Evolutionary conservation across 1,284 basidiomycete species (phyloP).

Genomic region (Caloboletus firmus): DNA sequence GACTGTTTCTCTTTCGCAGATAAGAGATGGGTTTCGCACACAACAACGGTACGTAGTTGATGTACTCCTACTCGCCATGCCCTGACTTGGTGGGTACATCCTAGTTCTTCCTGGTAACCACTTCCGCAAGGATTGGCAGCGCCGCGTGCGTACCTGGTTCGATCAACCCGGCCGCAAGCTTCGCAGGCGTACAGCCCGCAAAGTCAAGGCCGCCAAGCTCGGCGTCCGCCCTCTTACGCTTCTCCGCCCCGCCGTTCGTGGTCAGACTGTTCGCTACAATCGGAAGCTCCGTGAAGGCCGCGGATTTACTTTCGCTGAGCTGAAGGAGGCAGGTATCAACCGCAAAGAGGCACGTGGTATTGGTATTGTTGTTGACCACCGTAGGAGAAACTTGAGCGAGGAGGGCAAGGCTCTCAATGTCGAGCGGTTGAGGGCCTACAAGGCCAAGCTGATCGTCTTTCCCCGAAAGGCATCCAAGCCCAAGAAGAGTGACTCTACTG

Average conservation of each 20-base stretch:
- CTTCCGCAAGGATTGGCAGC: constrained; percentile 99
- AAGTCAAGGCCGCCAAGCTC: constrained; percentile 87
- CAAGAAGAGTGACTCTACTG: constrained; percentile 91
- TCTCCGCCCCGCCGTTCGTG: constrained; percentile 97
- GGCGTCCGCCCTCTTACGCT: constrained; percentile 91
- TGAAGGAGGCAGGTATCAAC: constrained; percentile 96
- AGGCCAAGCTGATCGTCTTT: constrained; percentile 86
- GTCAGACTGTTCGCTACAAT: constrained; percentile 98
- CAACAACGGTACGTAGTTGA: constrained; percentile 67
- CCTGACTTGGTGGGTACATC: constrained; percentile 10
- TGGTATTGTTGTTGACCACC: constrained; percentile 96
- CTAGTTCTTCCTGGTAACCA: constrained; percentile 90
- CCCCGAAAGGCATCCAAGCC: constrained; percentile 95
- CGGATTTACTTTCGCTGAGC: constrained; percentile 93
- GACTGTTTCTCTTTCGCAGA: constrained; percentile 24
- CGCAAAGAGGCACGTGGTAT: constrained; percentile 92
- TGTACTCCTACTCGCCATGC: neutral
- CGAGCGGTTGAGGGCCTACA: constrained; percentile 94
- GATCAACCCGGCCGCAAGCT: constrained; percentile 99
- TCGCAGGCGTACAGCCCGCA: constrained; percentile 91
- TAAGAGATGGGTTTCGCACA: constrained; percentile 75
- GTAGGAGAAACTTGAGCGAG: constrained; percentile 95
- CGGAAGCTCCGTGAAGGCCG: constrained; percentile 96
- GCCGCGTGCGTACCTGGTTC: constrained; percentile 95
- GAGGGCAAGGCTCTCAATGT: constrained; percentile 97